Conservation (phyloP, 805 yeast species). For the Wickerhamomyces chambardii region DNA sequence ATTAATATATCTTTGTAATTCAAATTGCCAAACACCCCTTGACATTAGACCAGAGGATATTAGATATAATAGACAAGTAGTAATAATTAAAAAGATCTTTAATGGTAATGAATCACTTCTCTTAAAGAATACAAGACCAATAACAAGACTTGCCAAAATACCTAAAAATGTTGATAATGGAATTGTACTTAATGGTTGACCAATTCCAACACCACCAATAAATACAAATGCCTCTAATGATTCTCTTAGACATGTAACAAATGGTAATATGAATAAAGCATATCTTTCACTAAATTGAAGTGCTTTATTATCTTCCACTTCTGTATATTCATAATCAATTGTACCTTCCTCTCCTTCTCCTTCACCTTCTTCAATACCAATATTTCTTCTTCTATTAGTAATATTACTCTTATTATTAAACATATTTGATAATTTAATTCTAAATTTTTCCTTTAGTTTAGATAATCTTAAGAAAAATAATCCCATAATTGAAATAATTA, state of each 20-base stretch:
- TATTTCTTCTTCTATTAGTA: too few relatives aligned
- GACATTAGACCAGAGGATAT: conserved; percentile 85
- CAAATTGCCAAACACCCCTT: conserved; percentile 87
- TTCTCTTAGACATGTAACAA: conserved; percentile 80
- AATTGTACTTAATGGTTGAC: conserved; percentile 56
- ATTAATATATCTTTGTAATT: conserved; percentile 66
- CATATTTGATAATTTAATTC: conserved; percentile 42
- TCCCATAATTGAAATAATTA: conserved; percentile 84
- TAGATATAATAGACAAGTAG: conserved; percentile 74
- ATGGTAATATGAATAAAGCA: conserved; percentile 70
- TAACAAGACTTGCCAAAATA: conserved; percentile 42
- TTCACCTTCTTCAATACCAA: too few relatives aligned
- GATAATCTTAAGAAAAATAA: conserved; percentile 72
- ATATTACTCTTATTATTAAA: conserved; percentile 13
- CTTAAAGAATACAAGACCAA: conserved; percentile 62
- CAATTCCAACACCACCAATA: conserved; percentile 80
- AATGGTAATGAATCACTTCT: conserved; percentile 76
- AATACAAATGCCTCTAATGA: conserved; percentile 90
- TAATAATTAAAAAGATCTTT: conserved; percentile 61
- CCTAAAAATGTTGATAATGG: conserved; percentile 59
- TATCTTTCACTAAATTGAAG: conserved; percentile 38
- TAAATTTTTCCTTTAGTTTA: conserved; percentile 78
- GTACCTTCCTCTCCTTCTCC: too few relatives aligned
- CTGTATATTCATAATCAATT: too few relatives aligned
- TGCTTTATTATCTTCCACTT: conserved; percentile 12